Percentiles rank a stretch among this genome's conserved stretches.
phyloP scores from a whole-genome alignment of 2,329 filamentous ascomycete species.

The Pezicula radicicola region DNA sequence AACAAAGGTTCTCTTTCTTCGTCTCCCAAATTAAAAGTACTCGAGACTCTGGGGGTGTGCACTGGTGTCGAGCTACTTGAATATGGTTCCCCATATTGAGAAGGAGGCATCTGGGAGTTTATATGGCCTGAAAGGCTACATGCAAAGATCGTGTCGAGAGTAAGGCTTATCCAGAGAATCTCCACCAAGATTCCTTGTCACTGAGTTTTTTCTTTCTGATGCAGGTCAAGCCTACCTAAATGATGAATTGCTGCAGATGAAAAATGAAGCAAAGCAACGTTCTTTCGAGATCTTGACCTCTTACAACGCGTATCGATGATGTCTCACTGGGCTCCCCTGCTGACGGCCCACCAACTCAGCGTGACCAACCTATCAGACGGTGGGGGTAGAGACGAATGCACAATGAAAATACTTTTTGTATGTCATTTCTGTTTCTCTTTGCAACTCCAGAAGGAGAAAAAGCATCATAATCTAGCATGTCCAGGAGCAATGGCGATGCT shows the following conservation, averaged over 20 bases:
- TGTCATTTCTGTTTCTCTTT: too few relatives aligned
- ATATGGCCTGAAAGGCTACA: background rate
- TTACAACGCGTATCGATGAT: background rate
- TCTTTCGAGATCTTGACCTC: background rate
- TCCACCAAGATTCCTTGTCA: background rate
- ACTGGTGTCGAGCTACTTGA: background rate
- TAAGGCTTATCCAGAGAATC: background rate
- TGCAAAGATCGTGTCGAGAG: background rate
- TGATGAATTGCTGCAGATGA: background rate
- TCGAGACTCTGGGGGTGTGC: background rate
- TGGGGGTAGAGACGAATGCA: background rate
- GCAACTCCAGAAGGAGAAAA: too few relatives aligned
- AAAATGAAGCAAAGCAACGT: background rate
- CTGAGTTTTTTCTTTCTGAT: background rate
- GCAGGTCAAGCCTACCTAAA: background rate
- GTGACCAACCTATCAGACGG: background rate
- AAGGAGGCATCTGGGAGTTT: background rate
- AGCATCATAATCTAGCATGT: too few relatives aligned
- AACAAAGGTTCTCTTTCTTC: constrained; percentile 16
- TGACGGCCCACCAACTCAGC: background rate
- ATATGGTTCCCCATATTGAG: background rate
- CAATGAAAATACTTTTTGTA: background rate
- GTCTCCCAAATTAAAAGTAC: constrained; percentile 1
- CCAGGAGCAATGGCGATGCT: too few relatives aligned
- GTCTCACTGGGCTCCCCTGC: background rate